A percentile compares a stretch with the other conserved stretches of the same genome.
phyloP scores from a whole-genome alignment of 108 stramenopile species.

The Skeletonema menzelii region DNA sequence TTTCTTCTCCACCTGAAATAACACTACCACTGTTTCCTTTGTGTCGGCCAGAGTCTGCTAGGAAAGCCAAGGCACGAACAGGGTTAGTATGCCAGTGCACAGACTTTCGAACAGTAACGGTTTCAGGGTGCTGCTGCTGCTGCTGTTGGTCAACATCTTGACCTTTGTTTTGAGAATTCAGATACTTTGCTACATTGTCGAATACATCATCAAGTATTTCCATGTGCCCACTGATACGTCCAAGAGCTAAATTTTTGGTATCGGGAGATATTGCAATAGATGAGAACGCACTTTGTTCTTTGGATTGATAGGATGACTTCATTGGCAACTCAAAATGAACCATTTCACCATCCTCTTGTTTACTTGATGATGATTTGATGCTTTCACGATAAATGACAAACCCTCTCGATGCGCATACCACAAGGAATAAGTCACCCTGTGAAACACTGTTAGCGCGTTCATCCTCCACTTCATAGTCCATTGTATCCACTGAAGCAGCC shows the following conservation, averaged over 20 bases:
- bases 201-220: constrained; percentile 55
- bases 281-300: constrained; percentile 3
- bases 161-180: background rate
- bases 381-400: constrained; percentile 28
- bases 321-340: constrained; percentile 3
- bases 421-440: constrained; percentile 29
- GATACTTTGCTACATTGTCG: constrained; percentile 42
- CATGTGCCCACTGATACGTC: constrained; percentile 55
- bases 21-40: constrained; percentile 43
- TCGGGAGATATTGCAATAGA: constrained; percentile 52
- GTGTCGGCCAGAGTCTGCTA: constrained; percentile 10
- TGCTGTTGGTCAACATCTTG: background rate
- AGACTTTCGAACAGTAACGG: constrained; percentile 43
- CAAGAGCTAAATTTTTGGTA: constrained; percentile 46
- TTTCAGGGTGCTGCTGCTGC: constrained; percentile 50
- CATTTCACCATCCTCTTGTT: background rate
- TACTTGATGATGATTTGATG: background rate
- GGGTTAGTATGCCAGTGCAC: constrained; percentile 87
- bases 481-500: background rate
- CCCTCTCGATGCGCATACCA: constrained; percentile 17
- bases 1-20: constrained; percentile 80
- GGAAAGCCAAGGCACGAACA: constrained; percentile 55
- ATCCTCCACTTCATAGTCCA: background rate
- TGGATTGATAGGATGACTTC: constrained; percentile 4
- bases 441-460: background rate